phyloP scores from a whole-genome alignment of 129 eudicot genomes.

The Artemisia tridentata region DNA sequence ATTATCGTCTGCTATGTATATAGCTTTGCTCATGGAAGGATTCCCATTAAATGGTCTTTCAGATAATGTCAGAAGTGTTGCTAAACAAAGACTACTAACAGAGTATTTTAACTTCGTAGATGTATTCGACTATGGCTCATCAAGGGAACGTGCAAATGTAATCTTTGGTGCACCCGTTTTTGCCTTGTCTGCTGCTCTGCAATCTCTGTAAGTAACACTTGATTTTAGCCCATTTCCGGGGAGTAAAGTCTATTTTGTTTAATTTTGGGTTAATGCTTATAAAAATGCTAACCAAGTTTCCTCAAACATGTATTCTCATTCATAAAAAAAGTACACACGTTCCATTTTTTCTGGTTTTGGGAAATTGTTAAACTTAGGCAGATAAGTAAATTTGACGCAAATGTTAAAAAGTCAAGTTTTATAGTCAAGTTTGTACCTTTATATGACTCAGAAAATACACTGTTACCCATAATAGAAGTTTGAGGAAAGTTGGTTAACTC shows the following conservation, averaged over 20 bases:
- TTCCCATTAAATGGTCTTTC: constrained; percentile 60
- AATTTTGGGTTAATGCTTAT: background rate
- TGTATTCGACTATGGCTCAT: constrained; percentile 35
- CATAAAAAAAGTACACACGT: background rate
- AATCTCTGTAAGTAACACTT: constrained; percentile 61
- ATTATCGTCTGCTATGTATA: constrained; percentile 37
- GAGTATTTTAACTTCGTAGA: constrained; percentile 68
- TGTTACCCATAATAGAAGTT: background rate
- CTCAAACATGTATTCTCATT: background rate
- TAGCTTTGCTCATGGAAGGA: too few species aligned
- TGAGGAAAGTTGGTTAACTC: constrained; percentile 7
- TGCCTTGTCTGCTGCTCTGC: constrained; percentile 67
- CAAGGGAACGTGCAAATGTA: constrained; percentile 24
- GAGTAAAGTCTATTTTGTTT: background rate
- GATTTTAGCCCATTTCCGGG: background rate
- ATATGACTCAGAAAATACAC: background rate
- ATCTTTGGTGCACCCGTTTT: constrained; percentile 59
- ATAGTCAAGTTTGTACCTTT: constrained; percentile 4
- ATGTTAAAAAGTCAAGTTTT: background rate
- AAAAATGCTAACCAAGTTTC: background rate
- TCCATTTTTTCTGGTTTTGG: background rate
- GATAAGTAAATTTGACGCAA: background rate
- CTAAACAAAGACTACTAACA: constrained; percentile 50
- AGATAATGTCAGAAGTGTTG: constrained; percentile 53
- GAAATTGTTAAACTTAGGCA: background rate